phyloP scores from a whole-genome alignment of 2,329 filamentous ascomycete species.

The Rasamsonia emersonii region DNA sequence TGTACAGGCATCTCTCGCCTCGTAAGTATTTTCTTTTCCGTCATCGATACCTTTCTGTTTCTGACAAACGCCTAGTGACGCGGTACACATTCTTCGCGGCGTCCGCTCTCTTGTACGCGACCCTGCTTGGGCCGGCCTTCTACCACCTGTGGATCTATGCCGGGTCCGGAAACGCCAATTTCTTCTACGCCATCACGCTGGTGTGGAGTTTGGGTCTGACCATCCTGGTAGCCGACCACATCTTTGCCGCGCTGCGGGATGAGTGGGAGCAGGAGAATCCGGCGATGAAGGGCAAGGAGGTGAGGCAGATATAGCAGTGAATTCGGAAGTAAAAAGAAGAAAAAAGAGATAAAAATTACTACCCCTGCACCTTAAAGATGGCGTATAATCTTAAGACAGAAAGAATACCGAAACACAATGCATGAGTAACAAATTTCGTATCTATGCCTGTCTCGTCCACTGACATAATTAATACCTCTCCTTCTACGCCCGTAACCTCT shows the following conservation, averaged over 20 bases:
- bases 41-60: background rate
- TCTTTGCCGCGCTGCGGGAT: slow-evolving; percentile 82
- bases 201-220: slow-evolving; percentile 92
- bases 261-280: slow-evolving; percentile 91
- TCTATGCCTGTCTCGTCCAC: no score
- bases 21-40: slow-evolving; percentile 39
- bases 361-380: no score
- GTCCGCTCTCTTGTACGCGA: slow-evolving; percentile 76
- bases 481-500: slow-evolving; percentile 22
- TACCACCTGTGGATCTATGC: slow-evolving; percentile 98
- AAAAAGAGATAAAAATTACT: background rate
- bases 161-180: slow-evolving; percentile 95
- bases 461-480: no score
- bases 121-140: slow-evolving; percentile 84
- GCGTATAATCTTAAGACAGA: slow-evolving; percentile 3
- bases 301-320: slow-evolving; percentile 79
- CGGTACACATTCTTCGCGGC: slow-evolving; percentile 84
- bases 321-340: slow-evolving; percentile 15
- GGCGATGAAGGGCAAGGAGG: slow-evolving; percentile 80
- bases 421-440: no score
- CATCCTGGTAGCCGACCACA: slow-evolving; percentile 73
- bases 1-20: slow-evolving; percentile 88
- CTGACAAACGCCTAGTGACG: slow-evolving; percentile 56
- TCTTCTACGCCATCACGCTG: slow-evolving; percentile 98
- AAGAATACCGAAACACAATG: no score